Conservation (phyloP, 163 green algal genomes). For the Dunaliella salina region DNA sequence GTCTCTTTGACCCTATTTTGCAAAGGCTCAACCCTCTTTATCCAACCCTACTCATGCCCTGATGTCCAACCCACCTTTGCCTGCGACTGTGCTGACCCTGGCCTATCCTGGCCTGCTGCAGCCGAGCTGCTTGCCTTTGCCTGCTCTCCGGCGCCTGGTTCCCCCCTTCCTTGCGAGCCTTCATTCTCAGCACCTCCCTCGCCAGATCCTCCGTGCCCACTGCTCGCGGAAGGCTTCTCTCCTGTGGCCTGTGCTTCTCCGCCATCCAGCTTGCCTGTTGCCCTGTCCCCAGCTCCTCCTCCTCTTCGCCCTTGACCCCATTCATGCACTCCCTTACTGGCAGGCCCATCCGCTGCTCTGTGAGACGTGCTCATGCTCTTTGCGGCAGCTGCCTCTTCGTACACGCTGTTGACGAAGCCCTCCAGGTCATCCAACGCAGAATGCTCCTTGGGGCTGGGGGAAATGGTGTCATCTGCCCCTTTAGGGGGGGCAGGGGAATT, state of each 20-base stretch:
- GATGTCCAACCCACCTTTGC: neutral
- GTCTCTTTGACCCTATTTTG: too few species aligned
- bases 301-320: too few species aligned
- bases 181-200: neutral
- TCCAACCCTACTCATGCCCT: too few species aligned
- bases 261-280: neutral
- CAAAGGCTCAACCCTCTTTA: too few species aligned
- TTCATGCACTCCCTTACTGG: too few species aligned
- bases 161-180: neutral
- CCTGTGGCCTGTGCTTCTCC: neutral
- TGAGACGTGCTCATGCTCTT: too few species aligned
- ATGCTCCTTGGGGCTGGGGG: neutral
- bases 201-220: neutral
- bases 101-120: neutral
- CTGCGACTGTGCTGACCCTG: neutral
- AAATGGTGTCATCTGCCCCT: neutral
- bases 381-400: neutral
- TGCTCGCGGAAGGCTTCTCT: neutral
- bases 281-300: neutral
- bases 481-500: neutral
- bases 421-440: neutral
- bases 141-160: too few species aligned
- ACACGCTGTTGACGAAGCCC: slow-evolving; percentile 8
- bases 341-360: too few species aligned
- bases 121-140: neutral